Evolutionary conservation across 1,284 basidiomycete species (phyloP).

Genomic region (Sanghuangporus sanghuang): DNA sequence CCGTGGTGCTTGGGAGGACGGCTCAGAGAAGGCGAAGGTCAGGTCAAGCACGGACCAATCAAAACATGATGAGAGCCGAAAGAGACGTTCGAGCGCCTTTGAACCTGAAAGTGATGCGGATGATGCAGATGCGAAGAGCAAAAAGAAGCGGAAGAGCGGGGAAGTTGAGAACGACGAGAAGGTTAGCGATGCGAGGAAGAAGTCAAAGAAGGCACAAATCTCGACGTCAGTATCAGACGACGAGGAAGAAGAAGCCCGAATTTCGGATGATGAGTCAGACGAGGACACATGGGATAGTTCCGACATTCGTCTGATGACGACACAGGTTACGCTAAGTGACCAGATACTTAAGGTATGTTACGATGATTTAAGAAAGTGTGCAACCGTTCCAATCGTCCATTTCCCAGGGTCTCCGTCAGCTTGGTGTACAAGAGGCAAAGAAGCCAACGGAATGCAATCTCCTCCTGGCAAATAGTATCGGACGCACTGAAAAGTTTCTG

Average conservation of each 20-base stretch:
- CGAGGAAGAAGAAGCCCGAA: slow-evolving; percentile 18
- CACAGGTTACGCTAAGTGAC: slow-evolving; percentile 49
- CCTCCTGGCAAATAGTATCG: slow-evolving; percentile 59
- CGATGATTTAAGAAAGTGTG: not conserved
- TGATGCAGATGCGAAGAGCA: slow-evolving; percentile 22
- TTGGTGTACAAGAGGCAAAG: slow-evolving; percentile 60
- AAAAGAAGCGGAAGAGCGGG: slow-evolving; percentile 20
- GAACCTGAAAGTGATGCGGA: slow-evolving; percentile 22
- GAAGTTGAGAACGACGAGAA: slow-evolving; percentile 13
- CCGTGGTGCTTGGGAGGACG: slow-evolving; percentile 25
- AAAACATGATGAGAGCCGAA: not conserved
- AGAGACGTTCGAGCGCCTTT: slow-evolving; percentile 15
- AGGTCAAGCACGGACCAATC: slow-evolving; percentile 20
- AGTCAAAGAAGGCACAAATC: slow-evolving; percentile 8
- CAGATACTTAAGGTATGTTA: slow-evolving; percentile 47
- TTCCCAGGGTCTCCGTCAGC: slow-evolving; percentile 47
- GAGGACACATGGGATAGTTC: not conserved
- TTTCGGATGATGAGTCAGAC: not conserved
- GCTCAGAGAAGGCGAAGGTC: slow-evolving; percentile 18
- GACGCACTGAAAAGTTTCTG: slow-evolving; percentile 81
- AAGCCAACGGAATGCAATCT: slow-evolving; percentile 70
- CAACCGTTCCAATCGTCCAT: not conserved
- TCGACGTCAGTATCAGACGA: slow-evolving; percentile 17
- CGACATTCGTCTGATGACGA: slow-evolving; percentile 40
- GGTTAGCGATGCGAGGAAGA: slow-evolving; percentile 14